Base-by-base conservation (phyloP, 345 rosid species). In the Rhizophora apiculata region DNA sequence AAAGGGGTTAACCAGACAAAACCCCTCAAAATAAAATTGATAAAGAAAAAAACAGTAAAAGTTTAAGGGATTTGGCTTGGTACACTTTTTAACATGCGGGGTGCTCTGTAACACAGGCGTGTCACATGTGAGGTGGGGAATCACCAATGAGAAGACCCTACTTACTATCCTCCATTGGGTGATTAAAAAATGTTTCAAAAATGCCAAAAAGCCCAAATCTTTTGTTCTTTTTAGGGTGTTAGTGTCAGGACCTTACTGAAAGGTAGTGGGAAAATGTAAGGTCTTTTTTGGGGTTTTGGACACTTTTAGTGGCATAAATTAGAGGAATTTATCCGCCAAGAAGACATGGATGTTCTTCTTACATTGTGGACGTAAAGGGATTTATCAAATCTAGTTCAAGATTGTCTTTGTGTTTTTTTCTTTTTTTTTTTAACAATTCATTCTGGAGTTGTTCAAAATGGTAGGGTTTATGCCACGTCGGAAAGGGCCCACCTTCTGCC, bases 301-400 rank as follows among this genome's bases (percentile, higher is more conserved):
- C 26, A 32, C 3, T 21, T 48, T 48, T 46, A 32, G 30, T 32
- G 9, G 15, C 6, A 62, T 9, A 54, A 63, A 72, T 71, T 72
- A 29, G 48, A 80, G 79, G 76, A 77, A 29, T 61, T 82, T 81
- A 80, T 85, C 85, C 94, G 94, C 94, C 90, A 83, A 79, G 78
- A 78, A 57, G 30, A 58, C 55, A 63, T 8, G 3, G 74, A 69
- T 24, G 34, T 72, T 11, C 22, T 59, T 30, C 29, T 48, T 7
- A 8, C 82, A 60, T 77, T 5, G 90, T 72, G 96, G 96, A 90
- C 88, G 82, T 73, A 68, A 85, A 75, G 68, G 59, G 53, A 60
- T 71, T 69, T 80, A 79, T 87, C 70, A 69, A 89, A 84, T 83
- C 43, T 54, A 73, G 67, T 83, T 85, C 65, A 76, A 34, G 26